Evolutionary conservation across 805 yeast species (phyloP).

Genomic region (Hyphopichia homilentoma): DNA sequence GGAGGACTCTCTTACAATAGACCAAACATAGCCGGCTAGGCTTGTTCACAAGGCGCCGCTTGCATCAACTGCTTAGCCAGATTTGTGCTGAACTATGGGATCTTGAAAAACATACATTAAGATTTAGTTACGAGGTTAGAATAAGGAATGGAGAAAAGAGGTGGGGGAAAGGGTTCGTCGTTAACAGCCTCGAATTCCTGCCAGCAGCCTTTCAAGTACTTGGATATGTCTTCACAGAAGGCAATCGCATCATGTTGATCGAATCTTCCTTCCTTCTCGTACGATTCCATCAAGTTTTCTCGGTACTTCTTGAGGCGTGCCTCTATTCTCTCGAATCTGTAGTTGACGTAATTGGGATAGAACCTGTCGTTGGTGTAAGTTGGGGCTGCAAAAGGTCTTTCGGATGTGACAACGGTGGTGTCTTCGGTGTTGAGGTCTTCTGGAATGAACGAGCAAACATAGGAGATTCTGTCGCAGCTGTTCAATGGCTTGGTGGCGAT

Average conservation of each 20-base stretch:
- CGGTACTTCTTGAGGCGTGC: constrained; percentile 8
- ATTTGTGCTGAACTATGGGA: no score
- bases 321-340: constrained; percentile 4
- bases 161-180: constrained; percentile 11
- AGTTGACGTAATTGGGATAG: constrained; percentile 6
- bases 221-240: constrained; percentile 24
- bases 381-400: constrained; percentile 4
- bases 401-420: constrained; percentile 3
- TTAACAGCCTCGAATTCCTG: constrained; percentile 29
- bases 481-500: constrained; percentile 44
- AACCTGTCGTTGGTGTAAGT: constrained; percentile 3
- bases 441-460: constrained; percentile 4
- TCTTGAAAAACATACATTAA: neutral
- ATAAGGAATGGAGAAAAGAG: constrained; percentile 12
- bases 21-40: no score
- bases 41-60: no score
- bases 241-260: constrained; percentile 33
- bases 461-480: constrained; percentile 8
- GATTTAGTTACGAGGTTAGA: constrained; percentile 6
- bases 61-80: no score
- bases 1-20: no score
- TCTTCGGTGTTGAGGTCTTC: constrained; percentile 3
- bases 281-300: constrained; percentile 3
- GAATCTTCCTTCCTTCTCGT: constrained; percentile 16
- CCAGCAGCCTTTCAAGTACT: constrained; percentile 23